Base-by-base conservation (phyloP, 768 basidiomycete species). In the Auricularia heimuer region DNA sequence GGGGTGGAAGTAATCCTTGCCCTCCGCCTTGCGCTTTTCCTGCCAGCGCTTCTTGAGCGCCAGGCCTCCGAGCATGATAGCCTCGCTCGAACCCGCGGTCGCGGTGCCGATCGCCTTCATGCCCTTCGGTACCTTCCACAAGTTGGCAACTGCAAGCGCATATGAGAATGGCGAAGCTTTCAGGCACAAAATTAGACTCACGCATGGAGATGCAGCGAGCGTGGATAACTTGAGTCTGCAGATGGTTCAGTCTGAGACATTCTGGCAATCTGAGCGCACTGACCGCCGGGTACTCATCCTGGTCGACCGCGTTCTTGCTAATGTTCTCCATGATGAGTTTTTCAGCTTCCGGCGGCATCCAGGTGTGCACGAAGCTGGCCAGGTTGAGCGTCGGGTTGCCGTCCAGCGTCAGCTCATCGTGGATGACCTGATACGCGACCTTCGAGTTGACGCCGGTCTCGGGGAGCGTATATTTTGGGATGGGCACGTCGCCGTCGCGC, bases 11-110 rank as follows among this genome's bases (percentile, higher is more conserved):
- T 29, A 35, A 42, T 70, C 64, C 69, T 88, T 88, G 16, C 88
- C 87, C 0, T 78, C 80, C 3, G 80, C 81, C 73, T 85, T 87
- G 75, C 85, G 83, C 72, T 79, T 82, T 68, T 80, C 83, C 70
- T 89, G 87, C 87, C 87, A 89, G 64, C 81, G 73, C 69, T 84
- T 82, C 76, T 89, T 89, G 81, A 89, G 82, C 42, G 87, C 86
- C 14, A 89, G 77, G 45, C 87, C 88, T 7, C 85, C 87, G 16
- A 89, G 85, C 72, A 86, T 85, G 71, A 88, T 88, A 3, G 87
- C 87, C 73, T 89, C 87, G 3, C 83, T 86, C 3, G 82, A 84
- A 8, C 88, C 88, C 1, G 86, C 88, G 3, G 87, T 88, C 3
- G 87, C 86, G 0, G 87, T 86, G 1, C 87, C 87, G 58, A 88